Evolutionary conservation across 192 early-diverging fungal genomes (phyloP), one percentile per base, ranked within the genome.

Genomic region (Backusella tuberculispora): DNA sequence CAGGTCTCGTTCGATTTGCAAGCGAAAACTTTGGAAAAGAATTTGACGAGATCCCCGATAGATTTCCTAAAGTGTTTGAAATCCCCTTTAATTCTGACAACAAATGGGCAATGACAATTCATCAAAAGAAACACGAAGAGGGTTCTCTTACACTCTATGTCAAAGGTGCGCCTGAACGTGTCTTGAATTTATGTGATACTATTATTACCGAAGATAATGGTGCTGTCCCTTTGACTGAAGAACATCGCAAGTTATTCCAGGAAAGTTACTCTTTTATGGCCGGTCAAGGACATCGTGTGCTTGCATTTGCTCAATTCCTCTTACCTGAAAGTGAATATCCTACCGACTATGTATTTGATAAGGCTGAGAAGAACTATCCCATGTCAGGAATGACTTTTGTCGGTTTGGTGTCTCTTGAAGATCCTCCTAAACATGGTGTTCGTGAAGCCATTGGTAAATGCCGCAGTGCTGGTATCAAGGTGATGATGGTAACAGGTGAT

Each of bases 401-500:
- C 19, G 97, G 97, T 15, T 87, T 99, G n/a, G 88, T 89, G 12
- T 94, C 92, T n/a, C 85, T 99, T 7, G 95, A 97, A 77, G 97
- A 98, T 80, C 97, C 97, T 68, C 97, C 97, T 74, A 97, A 97
- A 79, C 96, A 97, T 78, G 97, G 96, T 66, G 96, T 99, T 29
- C 94, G 96, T 81, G 96, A 98, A 80, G 96, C 96, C 17, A 95
- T 99, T 81, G 96, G 95, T 56, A 90, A 92, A 56, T 97, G 96
- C 79, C 92, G 95, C 69, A 85, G 79, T 26, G 97, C 97, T 13
- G 97, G 97, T 72, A 93, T 99, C 83, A 92, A 94, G 79, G 95
- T 99, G 46, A 94, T 99, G 87, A 98, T 99, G 96, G 95, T 99
- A 15, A 99, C 97, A 43, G 97, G 95, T 80, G 97, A 98, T 81